Evolutionary conservation across 768 basidiomycete genomes (phyloP).

Genomic region (Royoungia palumana): DNA sequence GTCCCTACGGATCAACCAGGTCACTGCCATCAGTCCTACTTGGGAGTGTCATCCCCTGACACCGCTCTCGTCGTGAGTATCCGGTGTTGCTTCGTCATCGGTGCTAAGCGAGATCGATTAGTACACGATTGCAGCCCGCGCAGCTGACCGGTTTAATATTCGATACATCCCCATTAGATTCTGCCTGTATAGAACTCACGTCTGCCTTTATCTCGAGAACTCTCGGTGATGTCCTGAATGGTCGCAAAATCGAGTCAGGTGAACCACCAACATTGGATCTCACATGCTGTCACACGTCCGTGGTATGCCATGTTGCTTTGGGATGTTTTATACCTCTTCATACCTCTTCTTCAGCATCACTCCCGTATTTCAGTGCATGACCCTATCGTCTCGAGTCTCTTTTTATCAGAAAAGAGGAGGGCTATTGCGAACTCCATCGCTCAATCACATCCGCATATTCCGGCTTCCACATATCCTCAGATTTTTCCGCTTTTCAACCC

Average conservation of each 20-base stretch:
- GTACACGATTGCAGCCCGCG: constrained; percentile 41
- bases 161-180: constrained; percentile 38
- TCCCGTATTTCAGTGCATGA: constrained; percentile 17
- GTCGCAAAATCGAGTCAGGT: constrained; percentile 36
- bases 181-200: constrained; percentile 40
- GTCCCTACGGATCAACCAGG: constrained; percentile 49
- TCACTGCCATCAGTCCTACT: constrained; percentile 63
- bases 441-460: constrained; percentile 54
- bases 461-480: constrained; percentile 42
- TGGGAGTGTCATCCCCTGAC: constrained; percentile 56
- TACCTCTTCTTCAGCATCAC: constrained; percentile 8
- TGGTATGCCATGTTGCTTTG: constrained; percentile 35
- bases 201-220: constrained; percentile 50
- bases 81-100: not conserved
- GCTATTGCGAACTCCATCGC: constrained; percentile 35
- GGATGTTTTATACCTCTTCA: constrained; percentile 1
- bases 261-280: constrained; percentile 55
- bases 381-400: constrained; percentile 37
- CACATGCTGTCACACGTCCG: constrained; percentile 43
- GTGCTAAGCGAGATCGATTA: constrained; percentile 24
- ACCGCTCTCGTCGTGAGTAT: constrained; percentile 42
- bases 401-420: constrained; percentile 50
- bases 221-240: constrained; percentile 49
- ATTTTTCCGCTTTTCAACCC: constrained; percentile 86
- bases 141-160: constrained; percentile 49